These are phyloP conservation scores for Pycnococcus provasolii DNA, from an alignment of 139 green algal species.

Conservation along the genomic window DNA sequence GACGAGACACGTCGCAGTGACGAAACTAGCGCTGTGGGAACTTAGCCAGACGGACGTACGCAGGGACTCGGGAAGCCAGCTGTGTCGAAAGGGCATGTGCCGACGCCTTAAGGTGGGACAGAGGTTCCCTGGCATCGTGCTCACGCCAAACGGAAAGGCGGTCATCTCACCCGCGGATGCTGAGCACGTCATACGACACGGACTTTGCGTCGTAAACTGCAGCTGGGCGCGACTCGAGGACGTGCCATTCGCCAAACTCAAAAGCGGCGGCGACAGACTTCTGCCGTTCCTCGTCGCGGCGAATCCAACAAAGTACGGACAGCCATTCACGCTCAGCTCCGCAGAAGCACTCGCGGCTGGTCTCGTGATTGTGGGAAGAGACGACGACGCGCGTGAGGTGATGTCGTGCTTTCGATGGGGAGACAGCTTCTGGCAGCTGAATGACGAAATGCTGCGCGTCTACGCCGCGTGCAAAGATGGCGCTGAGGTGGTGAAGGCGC, in stretches of 20 bases:
- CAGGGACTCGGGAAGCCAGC: too few species aligned
- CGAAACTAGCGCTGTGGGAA: too few species aligned
- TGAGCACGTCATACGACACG: slow-evolving; percentile 58
- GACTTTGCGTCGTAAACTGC: slow-evolving; percentile 96
- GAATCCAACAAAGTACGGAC: slow-evolving; percentile 94
- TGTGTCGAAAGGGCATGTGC: neutral
- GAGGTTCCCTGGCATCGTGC: slow-evolving; percentile 30
- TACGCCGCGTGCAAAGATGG: slow-evolving; percentile 67
- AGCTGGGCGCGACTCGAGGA: slow-evolving; percentile 81
- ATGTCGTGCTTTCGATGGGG: slow-evolving; percentile 57
- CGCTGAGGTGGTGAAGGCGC: slow-evolving; percentile 64
- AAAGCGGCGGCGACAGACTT: slow-evolving; percentile 61
- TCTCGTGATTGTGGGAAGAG: slow-evolving; percentile 38
- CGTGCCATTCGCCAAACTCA: slow-evolving; percentile 77
- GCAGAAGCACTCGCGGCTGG: slow-evolving; percentile 61
- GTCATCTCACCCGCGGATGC: slow-evolving; percentile 68
- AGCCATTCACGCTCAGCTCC: slow-evolving; percentile 87
- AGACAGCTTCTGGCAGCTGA: slow-evolving; percentile 78
- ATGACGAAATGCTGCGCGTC: slow-evolving; percentile 65
- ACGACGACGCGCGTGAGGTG: slow-evolving; percentile 30
- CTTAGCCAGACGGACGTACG: too few species aligned
- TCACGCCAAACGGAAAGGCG: slow-evolving; percentile 26
- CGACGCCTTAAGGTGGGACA: slow-evolving; percentile 32
- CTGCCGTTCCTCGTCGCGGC: slow-evolving; percentile 91
- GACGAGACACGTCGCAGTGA: too few species aligned